Evolutionary conservation across 73 alveolate species (phyloP), one percentile per base, ranked within the genome.

Genomic region (Tetrahymena thermophila): DNA sequence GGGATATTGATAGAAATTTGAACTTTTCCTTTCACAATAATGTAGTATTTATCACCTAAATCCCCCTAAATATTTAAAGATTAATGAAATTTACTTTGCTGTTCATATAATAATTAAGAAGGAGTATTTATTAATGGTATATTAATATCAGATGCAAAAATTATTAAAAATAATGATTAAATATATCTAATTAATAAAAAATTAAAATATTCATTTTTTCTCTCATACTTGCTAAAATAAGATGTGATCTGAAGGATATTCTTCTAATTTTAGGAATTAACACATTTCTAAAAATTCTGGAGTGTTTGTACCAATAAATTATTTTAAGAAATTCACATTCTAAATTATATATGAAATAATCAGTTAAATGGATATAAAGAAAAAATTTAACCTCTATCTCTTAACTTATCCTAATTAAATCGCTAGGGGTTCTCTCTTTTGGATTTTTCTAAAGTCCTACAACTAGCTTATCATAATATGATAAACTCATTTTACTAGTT

Each of bases 251-350:
- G 44, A 21, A 0, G 93, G 95, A 50, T 50, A 95, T 14, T 84
- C 94, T 89, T 95, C 97, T 8, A 95, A 19, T 42, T 43, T 84
- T 31, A 95, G 93, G 43, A 85, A 95, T 50, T 94, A 38, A 35
- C 97, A 95, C 97, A 95, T 95, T 58, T 95, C 97, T 31, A 95
- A 56, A 56, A 95, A 95, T 23, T 95, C 97, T 43, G 71, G 35
- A 14, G 95, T 50, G 31, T 95, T 85, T 31, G 97, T 95, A 10
- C 97, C 94, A 35, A 43, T 50, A 43, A 21, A 34, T 50, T 94
- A 21, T 21, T 85, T 23, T 34, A 71, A 71, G 89, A 71, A 71
- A n/a, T 71, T 71, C 35, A 71, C 89, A 71, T 71, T 71, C 89
- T 71, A 71, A 56, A 28, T n/a, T 71, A 7, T n/a, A 71, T 1